These are phyloP conservation scores for Ganoderma multipileum DNA, from an alignment of 1,284 basidiomycete species.

Conservation along the genomic window DNA sequence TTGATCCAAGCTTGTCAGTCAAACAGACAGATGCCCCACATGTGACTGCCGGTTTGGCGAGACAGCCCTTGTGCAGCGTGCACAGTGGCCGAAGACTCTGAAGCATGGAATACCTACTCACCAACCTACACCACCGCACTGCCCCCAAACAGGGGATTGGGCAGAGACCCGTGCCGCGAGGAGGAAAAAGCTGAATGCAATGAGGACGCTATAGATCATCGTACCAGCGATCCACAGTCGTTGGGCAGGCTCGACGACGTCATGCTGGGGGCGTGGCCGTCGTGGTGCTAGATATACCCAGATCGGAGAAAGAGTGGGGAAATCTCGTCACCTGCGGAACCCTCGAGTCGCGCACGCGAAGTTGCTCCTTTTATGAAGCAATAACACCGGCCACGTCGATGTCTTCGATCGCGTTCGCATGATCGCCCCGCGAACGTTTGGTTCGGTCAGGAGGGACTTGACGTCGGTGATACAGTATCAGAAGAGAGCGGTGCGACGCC, in stretches of 20 bases:
- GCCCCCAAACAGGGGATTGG: slow-evolving; percentile 52
- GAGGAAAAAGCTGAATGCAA: slow-evolving; percentile 22
- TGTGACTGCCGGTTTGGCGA: not conserved
- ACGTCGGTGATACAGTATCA: slow-evolving; percentile 7
- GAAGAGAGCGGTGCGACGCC: slow-evolving; percentile 2
- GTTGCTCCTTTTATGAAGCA: slow-evolving; percentile 23
- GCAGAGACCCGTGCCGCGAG: slow-evolving; percentile 35
- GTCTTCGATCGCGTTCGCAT: slow-evolving; percentile 10
- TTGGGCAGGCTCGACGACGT: slow-evolving; percentile 3
- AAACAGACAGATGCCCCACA: not conserved
- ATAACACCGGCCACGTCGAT: not conserved
- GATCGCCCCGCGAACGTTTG: slow-evolving; percentile 14
- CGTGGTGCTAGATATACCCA: slow-evolving; percentile 19
- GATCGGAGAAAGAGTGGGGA: slow-evolving; percentile 27
- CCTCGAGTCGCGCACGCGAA: slow-evolving; percentile 22
- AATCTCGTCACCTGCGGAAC: slow-evolving; percentile 23
- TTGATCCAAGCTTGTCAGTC: slow-evolving; percentile 13
- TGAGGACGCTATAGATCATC: slow-evolving; percentile 25
- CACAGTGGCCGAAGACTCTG: not conserved
- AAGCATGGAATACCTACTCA: slow-evolving; percentile 31
- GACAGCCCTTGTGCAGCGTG: not conserved
- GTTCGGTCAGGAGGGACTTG: not conserved
- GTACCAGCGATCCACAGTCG: slow-evolving; percentile 1
- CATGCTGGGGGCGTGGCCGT: not conserved
- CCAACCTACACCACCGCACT: slow-evolving; percentile 59